A percentile compares a stretch with the other conserved stretches of the same genome.
These are phyloP conservation scores for Malassezia pachydermatis DNA, from an alignment of 1,284 basidiomycete genomes.

Conservation along the genomic window DNA sequence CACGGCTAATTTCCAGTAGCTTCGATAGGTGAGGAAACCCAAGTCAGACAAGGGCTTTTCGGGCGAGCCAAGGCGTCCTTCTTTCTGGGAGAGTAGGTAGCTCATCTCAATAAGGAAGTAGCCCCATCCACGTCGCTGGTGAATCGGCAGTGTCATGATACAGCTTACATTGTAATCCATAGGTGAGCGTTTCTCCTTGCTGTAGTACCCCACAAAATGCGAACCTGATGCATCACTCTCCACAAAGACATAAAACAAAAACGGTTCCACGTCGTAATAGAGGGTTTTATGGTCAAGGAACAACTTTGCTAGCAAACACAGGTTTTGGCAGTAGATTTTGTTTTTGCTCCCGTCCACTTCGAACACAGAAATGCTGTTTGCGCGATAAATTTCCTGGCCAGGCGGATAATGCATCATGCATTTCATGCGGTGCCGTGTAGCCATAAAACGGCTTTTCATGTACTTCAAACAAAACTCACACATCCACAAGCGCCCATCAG, in stretches of 20 bases:
- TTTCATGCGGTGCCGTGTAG: constrained; percentile 72
- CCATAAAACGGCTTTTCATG: constrained; percentile 88
- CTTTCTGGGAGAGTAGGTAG: constrained; percentile 90
- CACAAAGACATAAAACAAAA: constrained; percentile 96
- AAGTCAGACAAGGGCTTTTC: constrained; percentile 96
- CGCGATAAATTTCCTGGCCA: constrained; percentile 95
- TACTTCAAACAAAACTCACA: constrained; percentile 98
- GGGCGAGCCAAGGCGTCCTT: constrained; percentile 87
- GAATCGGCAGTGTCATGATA: constrained; percentile 95
- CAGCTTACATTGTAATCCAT: constrained; percentile 90
- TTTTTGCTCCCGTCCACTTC: constrained; percentile 97
- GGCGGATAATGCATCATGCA: constrained; percentile 91
- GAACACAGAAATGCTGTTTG: constrained; percentile 77
- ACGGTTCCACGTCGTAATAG: constrained; percentile 99
- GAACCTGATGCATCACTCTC: constrained; percentile 79
- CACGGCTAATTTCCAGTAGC: constrained; percentile 87
- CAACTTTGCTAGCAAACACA: constrained; percentile 98
- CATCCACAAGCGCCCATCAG: constrained; percentile 86
- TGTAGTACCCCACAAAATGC: constrained; percentile 95
- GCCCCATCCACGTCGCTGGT: constrained; percentile 82
- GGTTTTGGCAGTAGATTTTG: constrained; percentile 98
- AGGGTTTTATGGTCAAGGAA: constrained; percentile 98
- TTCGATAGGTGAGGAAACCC: constrained; percentile 81
- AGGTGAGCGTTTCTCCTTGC: constrained; percentile 92
- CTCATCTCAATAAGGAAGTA: constrained; percentile 78